Evolutionary conservation across 148 eudicot genomes (phyloP), one percentile per base, ranked within the genome.

Genomic region (Persicaria maculosa): DNA sequence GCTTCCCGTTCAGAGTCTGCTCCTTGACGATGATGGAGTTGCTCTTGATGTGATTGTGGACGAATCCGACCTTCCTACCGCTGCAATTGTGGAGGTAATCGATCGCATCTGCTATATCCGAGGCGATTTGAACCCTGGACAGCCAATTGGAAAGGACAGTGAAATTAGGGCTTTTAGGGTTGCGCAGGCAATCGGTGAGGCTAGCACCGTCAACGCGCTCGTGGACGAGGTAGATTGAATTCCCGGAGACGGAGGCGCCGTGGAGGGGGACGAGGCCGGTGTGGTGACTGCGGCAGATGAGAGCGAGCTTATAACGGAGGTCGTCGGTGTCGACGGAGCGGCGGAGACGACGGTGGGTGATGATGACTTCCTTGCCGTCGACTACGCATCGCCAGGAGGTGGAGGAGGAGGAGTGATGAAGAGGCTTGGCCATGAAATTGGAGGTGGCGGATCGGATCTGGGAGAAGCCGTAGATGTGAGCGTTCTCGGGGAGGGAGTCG

Each of bases 51-150:
- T 88, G 99, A 78, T 92, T 95, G 36, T 95, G 99, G 5, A 95
- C 81, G 50, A 88, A 92, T 12, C 86, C 85, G 22, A 75, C 72
- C 19, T 79, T 83, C 62, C 78, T 62, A 0, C 99, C 99, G 9
- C 89, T 91, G 44, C 83, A 85, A 80, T 92, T 86, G 73, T 95
- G 99, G 74, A 90, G 85, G 46, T 95, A 95, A 79, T 92, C 99
- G 2, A 95, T 68, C 6, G 93, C 99, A 46, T 90, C 90, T 10
- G 99, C 97, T 0, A 95, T 5, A 53, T 86, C 96, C 4, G 88
- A 79, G 4, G 88, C 89, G 47, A 92, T 80, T 25, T 81, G 86
- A n/a, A 90, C 80, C 25, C 99, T 75, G 0, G 90, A 83, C n/a
- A n/a, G n/a, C n/a, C n/a, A n/a, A n/a, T n/a, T n/a, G n/a, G n/a